These are phyloP conservation scores for Tremella fuciformis DNA, from an alignment of 768 basidiomycete species.

Conservation along the genomic window DNA sequence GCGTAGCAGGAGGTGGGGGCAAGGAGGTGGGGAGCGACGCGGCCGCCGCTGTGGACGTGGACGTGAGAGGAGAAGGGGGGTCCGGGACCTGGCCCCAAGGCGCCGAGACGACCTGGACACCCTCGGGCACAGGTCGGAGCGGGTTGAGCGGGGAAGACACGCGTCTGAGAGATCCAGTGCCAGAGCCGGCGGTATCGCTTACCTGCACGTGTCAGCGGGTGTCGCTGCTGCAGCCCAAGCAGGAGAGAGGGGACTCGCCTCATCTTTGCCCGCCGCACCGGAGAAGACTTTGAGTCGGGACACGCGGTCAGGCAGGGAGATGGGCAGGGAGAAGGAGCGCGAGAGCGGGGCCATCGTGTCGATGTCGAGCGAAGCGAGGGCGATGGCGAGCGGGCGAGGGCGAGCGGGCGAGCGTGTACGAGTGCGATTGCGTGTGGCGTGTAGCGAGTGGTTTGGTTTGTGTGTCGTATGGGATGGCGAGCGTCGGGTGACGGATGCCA, in stretches of 20 bases:
- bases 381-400: not conserved
- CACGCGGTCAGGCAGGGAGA: slow-evolving; percentile 44
- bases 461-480: not conserved
- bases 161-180: not conserved
- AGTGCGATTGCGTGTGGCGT: slow-evolving; percentile 4
- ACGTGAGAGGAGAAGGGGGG: not conserved
- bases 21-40: not conserved
- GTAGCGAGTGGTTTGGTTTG: not conserved
- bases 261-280: slow-evolving; percentile 44
- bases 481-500: too few relatives aligned
- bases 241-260: slow-evolving; percentile 32
- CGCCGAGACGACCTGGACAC: not conserved
- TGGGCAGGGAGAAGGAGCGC: slow-evolving; percentile 49
- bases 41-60: not conserved
- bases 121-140: slow-evolving; percentile 6
- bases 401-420: not conserved
- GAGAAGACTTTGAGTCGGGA: slow-evolving; percentile 48
- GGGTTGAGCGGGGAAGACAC: slow-evolving; percentile 3
- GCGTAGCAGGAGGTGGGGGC: not conserved
- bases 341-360: slow-evolving; percentile 45
- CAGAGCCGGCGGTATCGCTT: not conserved
- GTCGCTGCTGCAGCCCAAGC: not conserved
- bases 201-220: not conserved
- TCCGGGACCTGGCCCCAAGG: not conserved
- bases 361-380: slow-evolving; percentile 9